Base-by-base conservation (phyloP, 2,329 filamentous ascomycete genomes). In the Aspergillus quadricinctus region DNA sequence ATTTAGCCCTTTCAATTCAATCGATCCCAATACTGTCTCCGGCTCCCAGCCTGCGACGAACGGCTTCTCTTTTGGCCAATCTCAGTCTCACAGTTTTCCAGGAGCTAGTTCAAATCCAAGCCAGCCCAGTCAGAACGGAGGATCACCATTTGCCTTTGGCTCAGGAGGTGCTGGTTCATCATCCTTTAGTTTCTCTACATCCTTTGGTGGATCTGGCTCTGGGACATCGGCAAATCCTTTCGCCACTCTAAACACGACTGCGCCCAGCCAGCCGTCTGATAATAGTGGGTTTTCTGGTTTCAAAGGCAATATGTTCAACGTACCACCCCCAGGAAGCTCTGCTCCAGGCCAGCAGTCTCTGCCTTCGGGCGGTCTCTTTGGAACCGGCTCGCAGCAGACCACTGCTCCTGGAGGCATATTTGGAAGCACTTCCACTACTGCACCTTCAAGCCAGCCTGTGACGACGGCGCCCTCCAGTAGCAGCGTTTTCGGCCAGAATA, bases 11-110 rank as follows among this genome's bases (percentile, higher is more conserved):
- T 73, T 73, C 55, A 66, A 56, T 48, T 66, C 65, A 8, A 59
- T 69, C 31, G 64, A 68, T 54, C 64, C 69, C 19, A 71, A 72
- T 56, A 63, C 65, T 31, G 59, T 65, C 25, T 64, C 69, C 27
- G 51, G 53, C 23, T 53, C 59, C 21, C 61, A 66, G 51, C 54
- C 63, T 10, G 52, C 61, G 25, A 56, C 67, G n/a, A 72, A 70
- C 56, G 66, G 69, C 6, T 71, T 73, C 48, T 53, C 60, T 28
- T 74, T 74, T 57, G 69, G 69, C n/a, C 68, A 73, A 57, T 69
- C 68, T 46, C 72, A 72, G 54, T 69, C 68, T 48, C 72, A 72
- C 54, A 72, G 68, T 53, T 74, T 74, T 50, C 68, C 66, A 48
- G 68, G 66, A 54, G 64, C 66, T 23, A 60, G 56, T 48, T 57